Percentiles rank a stretch among this genome's conserved stretches.
Conservation (phyloP, 768 basidiomycete genomes). For the Brasilioporus rufonigricans region DNA sequence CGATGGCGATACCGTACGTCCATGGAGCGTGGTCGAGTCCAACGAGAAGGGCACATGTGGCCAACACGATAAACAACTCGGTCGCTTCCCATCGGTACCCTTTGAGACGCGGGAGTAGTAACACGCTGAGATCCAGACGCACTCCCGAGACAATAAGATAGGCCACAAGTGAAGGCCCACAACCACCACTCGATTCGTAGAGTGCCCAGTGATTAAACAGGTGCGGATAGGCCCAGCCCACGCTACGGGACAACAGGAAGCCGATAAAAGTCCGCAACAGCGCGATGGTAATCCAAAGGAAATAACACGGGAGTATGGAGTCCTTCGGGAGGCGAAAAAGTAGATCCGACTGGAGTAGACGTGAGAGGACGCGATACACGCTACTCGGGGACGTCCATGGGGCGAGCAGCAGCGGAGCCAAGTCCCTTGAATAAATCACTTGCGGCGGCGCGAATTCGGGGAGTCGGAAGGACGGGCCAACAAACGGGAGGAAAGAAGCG, state of each 20-base stretch:
- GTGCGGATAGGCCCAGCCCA: constrained; percentile 38
- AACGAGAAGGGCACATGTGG: constrained; percentile 9
- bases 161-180: constrained; percentile 33
- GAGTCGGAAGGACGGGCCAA: constrained; percentile 7
- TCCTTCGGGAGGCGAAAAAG: constrained; percentile 10
- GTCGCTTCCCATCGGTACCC: constrained; percentile 14
- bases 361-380: constrained; percentile 20
- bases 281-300: constrained; percentile 23
- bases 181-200: constrained; percentile 38
- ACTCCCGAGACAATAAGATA: constrained; percentile 21
- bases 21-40: constrained; percentile 38
- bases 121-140: constrained; percentile 9
- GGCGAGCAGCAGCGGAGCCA: constrained; percentile 33
- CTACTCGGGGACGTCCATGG: constrained; percentile 35
- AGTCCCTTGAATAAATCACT: constrained; percentile 34
- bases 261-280: constrained; percentile 16
- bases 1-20: constrained; percentile 35
- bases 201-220: constrained; percentile 41
- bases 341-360: constrained; percentile 19
- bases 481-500: constrained; percentile 8
- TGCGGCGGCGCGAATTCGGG: constrained; percentile 39
- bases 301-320: constrained; percentile 11
- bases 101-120: constrained; percentile 5
- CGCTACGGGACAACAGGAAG: constrained; percentile 27
- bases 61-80: constrained; percentile 12